phyloP scores from a whole-genome alignment of 2,329 filamentous ascomycete species.

The Aspergillus piperis region DNA sequence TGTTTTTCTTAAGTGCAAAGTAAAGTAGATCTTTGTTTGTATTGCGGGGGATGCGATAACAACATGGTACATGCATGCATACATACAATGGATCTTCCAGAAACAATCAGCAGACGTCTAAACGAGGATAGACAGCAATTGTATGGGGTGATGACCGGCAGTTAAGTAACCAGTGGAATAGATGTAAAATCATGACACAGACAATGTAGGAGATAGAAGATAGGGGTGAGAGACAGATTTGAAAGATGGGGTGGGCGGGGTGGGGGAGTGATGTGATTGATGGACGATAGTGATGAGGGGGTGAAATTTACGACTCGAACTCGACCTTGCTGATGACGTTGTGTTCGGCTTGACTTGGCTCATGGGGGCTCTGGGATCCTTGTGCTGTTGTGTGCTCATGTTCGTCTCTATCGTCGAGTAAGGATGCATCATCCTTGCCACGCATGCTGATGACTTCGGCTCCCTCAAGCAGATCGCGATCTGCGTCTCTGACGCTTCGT shows the following conservation, averaged over 20 bases:
- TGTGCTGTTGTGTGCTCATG: constrained; percentile 5
- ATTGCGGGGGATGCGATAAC: neutral
- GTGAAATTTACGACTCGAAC: constrained; percentile 30
- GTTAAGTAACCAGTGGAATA: neutral
- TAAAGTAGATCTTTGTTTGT: no score
- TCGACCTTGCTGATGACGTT: constrained; percentile 43
- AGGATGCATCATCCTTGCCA: constrained; percentile 33
- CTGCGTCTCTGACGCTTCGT: constrained; percentile 51
- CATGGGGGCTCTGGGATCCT: neutral
- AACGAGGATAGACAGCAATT: neutral
- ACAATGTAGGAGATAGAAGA: neutral
- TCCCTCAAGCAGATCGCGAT: constrained; percentile 66
- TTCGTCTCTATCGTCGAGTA: constrained; percentile 30
- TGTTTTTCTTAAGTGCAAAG: no score
- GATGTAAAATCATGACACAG: neutral
- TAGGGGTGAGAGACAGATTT: no score
- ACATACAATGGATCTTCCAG: constrained; percentile 1
- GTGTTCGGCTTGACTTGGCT: constrained; percentile 18
- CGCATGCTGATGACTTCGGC: constrained; percentile 64
- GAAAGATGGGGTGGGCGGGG: neutral
- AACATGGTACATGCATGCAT: constrained; percentile 3
- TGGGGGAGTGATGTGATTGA: neutral
- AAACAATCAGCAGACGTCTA: neutral
- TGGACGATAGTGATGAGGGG: neutral
- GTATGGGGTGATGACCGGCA: neutral